phyloP scores from a whole-genome alignment of 2,329 filamentous ascomycete species.

The Aspergillus sp. region DNA sequence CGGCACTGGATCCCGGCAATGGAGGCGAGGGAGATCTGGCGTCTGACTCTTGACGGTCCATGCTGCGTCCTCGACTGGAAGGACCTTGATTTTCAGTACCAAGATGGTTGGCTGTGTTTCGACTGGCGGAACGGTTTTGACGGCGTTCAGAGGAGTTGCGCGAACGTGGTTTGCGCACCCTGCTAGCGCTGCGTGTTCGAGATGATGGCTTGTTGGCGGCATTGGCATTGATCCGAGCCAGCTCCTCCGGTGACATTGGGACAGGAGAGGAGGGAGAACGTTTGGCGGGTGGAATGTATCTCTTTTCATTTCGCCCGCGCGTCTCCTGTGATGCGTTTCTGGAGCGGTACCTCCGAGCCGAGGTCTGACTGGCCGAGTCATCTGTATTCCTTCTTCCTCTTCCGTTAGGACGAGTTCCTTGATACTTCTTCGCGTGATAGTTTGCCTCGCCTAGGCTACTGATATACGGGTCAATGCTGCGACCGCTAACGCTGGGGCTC shows the following conservation, averaged over 20 bases:
- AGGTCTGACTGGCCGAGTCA: constrained; percentile 48
- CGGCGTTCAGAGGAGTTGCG: constrained; percentile 30
- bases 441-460: constrained; percentile 79
- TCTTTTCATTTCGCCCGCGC: constrained; percentile 65
- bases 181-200: constrained; percentile 49
- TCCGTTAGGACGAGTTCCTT: constrained; percentile 49
- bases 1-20: constrained; percentile 62
- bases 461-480: constrained; percentile 80
- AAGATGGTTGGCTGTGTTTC: constrained; percentile 42
- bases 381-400: constrained; percentile 53
- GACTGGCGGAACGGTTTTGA: constrained; percentile 45
- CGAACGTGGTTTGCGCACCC: constrained; percentile 51
- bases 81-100: constrained; percentile 30
- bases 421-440: constrained; percentile 57
- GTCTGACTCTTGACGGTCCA: constrained; percentile 59
- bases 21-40: constrained; percentile 77
- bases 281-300: constrained; percentile 74
- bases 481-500: constrained; percentile 61
- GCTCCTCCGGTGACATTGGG: constrained; percentile 90
- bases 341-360: constrained; percentile 51
- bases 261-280: constrained; percentile 88
- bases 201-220: constrained; percentile 44
- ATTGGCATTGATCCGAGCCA: constrained; percentile 50
- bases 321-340: constrained; percentile 66
- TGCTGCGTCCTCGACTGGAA: constrained; percentile 60